A percentile compares a stretch with the other conserved stretches of the same genome.
These are phyloP conservation scores for Uronychia setigera DNA, from an alignment of 73 alveolate genomes.

Conservation along the genomic window DNA sequence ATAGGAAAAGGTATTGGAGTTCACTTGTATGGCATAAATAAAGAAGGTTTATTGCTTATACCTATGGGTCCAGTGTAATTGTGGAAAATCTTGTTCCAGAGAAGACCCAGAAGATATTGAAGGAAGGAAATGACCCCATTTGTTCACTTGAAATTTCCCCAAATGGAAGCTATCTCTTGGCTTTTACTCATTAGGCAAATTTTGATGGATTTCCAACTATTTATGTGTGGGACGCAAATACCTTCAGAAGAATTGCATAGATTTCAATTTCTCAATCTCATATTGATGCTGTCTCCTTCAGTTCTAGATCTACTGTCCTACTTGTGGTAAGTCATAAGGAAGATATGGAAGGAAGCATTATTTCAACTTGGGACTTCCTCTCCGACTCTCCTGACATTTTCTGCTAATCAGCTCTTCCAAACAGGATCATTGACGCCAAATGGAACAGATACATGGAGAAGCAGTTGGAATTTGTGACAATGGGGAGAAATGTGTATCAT, in stretches of 20 bases:
- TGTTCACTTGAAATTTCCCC: slow-evolving; percentile 42
- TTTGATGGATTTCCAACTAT: slow-evolving; percentile 63
- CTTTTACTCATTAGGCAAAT: slow-evolving; percentile 25
- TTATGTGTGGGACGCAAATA: slow-evolving; percentile 59
- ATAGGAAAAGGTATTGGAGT: not conserved
- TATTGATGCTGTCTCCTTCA: slow-evolving; percentile 36
- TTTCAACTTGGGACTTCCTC: slow-evolving; percentile 66
- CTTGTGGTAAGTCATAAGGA: slow-evolving; percentile 37
- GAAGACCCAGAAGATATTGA: slow-evolving; percentile 46
- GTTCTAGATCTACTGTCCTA: slow-evolving; percentile 48
- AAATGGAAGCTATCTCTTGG: slow-evolving; percentile 35
- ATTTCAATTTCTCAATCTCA: slow-evolving; percentile 39
- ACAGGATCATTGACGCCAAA: slow-evolving; percentile 34
- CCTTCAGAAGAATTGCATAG: slow-evolving; percentile 47
- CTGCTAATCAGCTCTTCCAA: slow-evolving; percentile 37
- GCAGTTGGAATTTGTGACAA: slow-evolving; percentile 48
- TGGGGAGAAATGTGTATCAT: slow-evolving; percentile 21
- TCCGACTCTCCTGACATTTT: slow-evolving; percentile 51
- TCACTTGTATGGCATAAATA: slow-evolving; percentile 61
- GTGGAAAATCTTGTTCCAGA: slow-evolving; percentile 49
- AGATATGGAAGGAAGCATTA: slow-evolving; percentile 8
- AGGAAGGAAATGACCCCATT: slow-evolving; percentile 63
- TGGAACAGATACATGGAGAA: slow-evolving; percentile 56
- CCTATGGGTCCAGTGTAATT: slow-evolving; percentile 33
- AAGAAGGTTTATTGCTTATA: slow-evolving; percentile 48